These are phyloP conservation scores for Rhizoclosmatium sp. DNA, from an alignment of 192 early-diverging fungal genomes.

Conservation along the genomic window DNA sequence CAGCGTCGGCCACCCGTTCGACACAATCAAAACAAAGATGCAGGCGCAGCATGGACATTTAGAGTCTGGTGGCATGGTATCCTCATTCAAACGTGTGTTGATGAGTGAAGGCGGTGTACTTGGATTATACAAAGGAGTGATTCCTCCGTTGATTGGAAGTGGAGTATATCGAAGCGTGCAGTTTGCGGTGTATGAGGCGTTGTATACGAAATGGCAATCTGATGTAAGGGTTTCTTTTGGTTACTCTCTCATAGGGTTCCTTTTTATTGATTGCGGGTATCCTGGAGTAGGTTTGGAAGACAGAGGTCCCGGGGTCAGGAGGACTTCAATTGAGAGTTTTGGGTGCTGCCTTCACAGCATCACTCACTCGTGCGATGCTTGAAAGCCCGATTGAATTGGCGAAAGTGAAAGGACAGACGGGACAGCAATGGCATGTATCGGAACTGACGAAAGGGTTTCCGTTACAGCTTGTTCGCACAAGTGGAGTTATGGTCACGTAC, in stretches of 20 bases:
- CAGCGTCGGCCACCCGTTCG: constrained; percentile 1
- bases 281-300: background rate
- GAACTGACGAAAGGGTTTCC: constrained; percentile 23
- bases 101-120: background rate
- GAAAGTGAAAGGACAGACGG: constrained; percentile 17
- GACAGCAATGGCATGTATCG: background rate
- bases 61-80: constrained; percentile 7
- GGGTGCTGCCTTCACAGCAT: background rate
- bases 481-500: constrained; percentile 24
- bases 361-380: background rate
- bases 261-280: too few relatives aligned
- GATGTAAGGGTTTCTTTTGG: constrained; percentile 1
- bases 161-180: constrained; percentile 17
- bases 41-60: constrained; percentile 16
- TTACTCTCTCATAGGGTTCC: background rate
- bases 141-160: constrained; percentile 11
- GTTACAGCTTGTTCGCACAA: constrained; percentile 5
- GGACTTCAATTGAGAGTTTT: constrained; percentile 4
- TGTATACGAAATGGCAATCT: constrained; percentile 10
- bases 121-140: background rate
- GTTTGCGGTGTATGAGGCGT: constrained; percentile 17
- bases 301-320: background rate
- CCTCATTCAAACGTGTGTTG: constrained; percentile 3
- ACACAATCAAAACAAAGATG: background rate
- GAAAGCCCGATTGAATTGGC: constrained; percentile 16